A percentile compares a stretch with the other conserved stretches of the same genome.
Evolutionary conservation across 805 yeast species (phyloP).

Genomic region (Candida morakotiae): DNA sequence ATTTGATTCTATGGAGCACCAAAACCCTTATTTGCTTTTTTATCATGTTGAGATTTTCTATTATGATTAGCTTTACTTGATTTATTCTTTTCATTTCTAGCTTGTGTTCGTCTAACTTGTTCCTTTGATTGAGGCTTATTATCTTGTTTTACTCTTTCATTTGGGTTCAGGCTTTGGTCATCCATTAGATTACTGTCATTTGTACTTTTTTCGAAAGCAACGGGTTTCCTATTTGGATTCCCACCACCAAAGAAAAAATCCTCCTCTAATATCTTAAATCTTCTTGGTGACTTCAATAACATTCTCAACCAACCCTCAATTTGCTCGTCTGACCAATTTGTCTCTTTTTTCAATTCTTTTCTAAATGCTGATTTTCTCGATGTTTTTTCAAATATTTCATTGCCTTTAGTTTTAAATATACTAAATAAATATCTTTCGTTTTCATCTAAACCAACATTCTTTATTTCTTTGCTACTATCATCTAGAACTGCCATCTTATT

Average conservation of each 20-base stretch:
- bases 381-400: slow-evolving; percentile 35
- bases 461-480: slow-evolving; percentile 10
- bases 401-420: slow-evolving; percentile 45
- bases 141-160: slow-evolving; percentile 1
- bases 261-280: slow-evolving; percentile 61
- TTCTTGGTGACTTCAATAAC: slow-evolving; percentile 60
- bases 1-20: background rate
- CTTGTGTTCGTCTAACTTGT: slow-evolving; percentile 27
- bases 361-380: slow-evolving; percentile 52
- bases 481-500: slow-evolving; percentile 6
- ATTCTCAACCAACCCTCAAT: slow-evolving; percentile 91
- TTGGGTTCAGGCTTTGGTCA: too few relatives aligned
- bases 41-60: slow-evolving; percentile 58
- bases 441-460: slow-evolving; percentile 30
- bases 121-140: slow-evolving; percentile 1
- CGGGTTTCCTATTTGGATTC: slow-evolving; percentile 13
- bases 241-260: slow-evolving; percentile 40
- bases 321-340: slow-evolving; percentile 83
- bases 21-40: slow-evolving; percentile 28
- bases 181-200: slow-evolving; percentile 9
- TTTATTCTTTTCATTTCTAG: slow-evolving; percentile 52
- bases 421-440: slow-evolving; percentile 57
- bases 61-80: slow-evolving; percentile 60
- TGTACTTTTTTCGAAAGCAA: too few relatives aligned
- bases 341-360: slow-evolving; percentile 44